phyloP scores from a whole-genome alignment of 1,284 basidiomycete genomes.

The Chalciporus piperatoides region DNA sequence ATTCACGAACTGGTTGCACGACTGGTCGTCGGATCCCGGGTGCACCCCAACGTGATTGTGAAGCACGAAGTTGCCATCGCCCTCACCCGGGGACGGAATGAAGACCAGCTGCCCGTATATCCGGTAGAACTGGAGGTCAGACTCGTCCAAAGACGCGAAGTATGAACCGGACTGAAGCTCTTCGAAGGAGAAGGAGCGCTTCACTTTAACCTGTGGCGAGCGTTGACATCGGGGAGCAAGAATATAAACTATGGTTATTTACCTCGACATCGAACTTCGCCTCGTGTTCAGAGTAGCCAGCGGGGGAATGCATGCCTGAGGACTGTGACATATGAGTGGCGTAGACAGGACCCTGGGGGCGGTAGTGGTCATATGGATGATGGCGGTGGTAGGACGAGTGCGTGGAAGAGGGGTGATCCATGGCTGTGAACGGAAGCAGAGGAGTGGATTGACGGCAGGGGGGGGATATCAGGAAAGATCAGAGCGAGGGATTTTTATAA shows the following conservation, averaged over 20 bases:
- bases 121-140: constrained; percentile 32
- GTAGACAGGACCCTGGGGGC: background rate
- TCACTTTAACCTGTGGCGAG: constrained; percentile 25
- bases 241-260: background rate
- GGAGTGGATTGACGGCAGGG: constrained; percentile 21
- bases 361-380: constrained; percentile 2
- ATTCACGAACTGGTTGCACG: background rate
- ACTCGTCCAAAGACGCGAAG: constrained; percentile 30
- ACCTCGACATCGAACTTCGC: constrained; percentile 28
- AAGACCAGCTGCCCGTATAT: constrained; percentile 32
- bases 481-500: constrained; percentile 29
- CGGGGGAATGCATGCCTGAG: constrained; percentile 2
- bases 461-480: constrained; percentile 4
- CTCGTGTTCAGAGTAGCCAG: constrained; percentile 13
- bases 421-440: constrained; percentile 10
- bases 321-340: background rate
- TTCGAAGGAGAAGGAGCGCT: constrained; percentile 32
- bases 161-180: constrained; percentile 35
- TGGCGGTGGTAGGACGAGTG: background rate
- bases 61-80: constrained; percentile 17
- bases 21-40: background rate
- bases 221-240: background rate
- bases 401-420: constrained; percentile 14
- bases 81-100: constrained; percentile 25
- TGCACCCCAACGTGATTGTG: constrained; percentile 10